Conservation (phyloP, 1,139 yeast genomes). For the Groenewaldozyma auringiensis region DNA sequence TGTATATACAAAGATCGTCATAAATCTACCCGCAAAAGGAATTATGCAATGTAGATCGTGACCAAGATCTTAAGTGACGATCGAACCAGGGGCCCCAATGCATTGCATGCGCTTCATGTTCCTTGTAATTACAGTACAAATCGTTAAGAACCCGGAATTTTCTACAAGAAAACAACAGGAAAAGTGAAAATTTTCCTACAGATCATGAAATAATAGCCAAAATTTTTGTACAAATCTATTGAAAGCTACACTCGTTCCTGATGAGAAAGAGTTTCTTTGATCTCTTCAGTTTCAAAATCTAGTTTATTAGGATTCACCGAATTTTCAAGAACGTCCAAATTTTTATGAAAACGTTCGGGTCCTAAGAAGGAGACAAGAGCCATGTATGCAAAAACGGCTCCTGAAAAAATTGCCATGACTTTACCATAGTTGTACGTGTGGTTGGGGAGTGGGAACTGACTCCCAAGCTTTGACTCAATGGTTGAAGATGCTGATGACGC, state of each 20-base stretch:
- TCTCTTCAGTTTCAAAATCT: neutral
- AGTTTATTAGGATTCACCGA: neutral
- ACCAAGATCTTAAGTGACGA: too few relatives aligned
- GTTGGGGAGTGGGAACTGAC: slow-evolving; percentile 37
- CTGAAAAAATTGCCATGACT: slow-evolving; percentile 56
- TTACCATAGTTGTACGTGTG: slow-evolving; percentile 34
- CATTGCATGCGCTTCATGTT: too few relatives aligned
- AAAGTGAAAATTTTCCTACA: too few relatives aligned
- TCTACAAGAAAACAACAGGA: too few relatives aligned
- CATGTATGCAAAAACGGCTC: slow-evolving; percentile 47
- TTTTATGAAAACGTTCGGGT: slow-evolving; percentile 35
- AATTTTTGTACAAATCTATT: too few relatives aligned
- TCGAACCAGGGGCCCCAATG: too few relatives aligned
- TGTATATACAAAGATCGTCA: too few relatives aligned
- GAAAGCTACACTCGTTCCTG: neutral
- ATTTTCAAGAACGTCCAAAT: slow-evolving; percentile 2
- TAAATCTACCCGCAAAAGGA: too few relatives aligned
- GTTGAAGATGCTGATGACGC: slow-evolving; percentile 54
- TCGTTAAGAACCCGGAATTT: too few relatives aligned
- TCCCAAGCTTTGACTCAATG: slow-evolving; percentile 47
- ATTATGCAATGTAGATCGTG: too few relatives aligned
- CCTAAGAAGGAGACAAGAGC: slow-evolving; percentile 42
- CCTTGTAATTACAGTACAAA: too few relatives aligned
- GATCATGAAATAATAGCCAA: too few relatives aligned
- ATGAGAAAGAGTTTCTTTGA: neutral